These are phyloP conservation scores for Fusarium burgessii DNA, from an alignment of 2,329 filamentous ascomycete species.

Conservation along the genomic window DNA sequence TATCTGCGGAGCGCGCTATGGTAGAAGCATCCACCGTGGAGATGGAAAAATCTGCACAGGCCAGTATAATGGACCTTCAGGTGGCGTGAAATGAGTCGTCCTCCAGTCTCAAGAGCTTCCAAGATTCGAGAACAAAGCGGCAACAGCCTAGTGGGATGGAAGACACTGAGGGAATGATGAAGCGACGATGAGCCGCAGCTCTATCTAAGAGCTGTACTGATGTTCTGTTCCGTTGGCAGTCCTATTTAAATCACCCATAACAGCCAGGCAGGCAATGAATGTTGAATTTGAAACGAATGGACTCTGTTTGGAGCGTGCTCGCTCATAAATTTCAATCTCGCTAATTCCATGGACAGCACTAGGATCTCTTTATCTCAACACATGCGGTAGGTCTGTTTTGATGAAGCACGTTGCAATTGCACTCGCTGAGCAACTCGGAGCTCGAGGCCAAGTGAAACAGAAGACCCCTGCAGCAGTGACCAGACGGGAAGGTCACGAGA, in stretches of 20 bases:
- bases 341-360: no score
- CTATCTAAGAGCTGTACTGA: not conserved
- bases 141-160: conserved; percentile 12
- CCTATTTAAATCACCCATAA: conserved; percentile 11
- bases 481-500: conserved; percentile 36
- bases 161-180: conserved; percentile 11
- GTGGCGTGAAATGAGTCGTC: conserved; percentile 20
- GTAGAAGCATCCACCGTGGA: conserved; percentile 15
- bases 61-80: conserved; percentile 13
- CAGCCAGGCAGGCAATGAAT: conserved; percentile 8
- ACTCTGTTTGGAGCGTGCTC: not conserved
- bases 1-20: conserved; percentile 37
- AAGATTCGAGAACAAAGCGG: conserved; percentile 32
- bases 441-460: conserved; percentile 14
- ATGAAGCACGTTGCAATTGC: conserved; percentile 3
- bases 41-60: conserved; percentile 28
- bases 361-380: not conserved
- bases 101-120: conserved; percentile 23
- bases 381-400: not conserved
- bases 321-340: not conserved
- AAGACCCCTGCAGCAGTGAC: conserved; percentile 25
- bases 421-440: conserved; percentile 33
- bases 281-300: not conserved
- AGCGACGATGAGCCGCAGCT: conserved; percentile 22
- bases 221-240: not conserved